phyloP scores from a whole-genome alignment of 805 yeast species.

The Saturnispora hagleri region DNA sequence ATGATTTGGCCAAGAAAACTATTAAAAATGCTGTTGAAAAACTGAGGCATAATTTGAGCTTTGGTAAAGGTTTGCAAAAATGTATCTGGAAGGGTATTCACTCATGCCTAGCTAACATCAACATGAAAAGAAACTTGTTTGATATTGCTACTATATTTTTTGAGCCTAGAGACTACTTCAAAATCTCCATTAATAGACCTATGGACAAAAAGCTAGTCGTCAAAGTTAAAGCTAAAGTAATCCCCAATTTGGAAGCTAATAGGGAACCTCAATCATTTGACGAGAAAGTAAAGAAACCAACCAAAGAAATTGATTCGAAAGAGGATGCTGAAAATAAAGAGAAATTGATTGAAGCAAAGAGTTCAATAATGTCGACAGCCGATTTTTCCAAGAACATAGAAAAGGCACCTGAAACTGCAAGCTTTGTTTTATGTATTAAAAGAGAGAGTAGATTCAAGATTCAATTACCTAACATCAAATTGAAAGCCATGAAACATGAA shows the following conservation, averaged over 20 bases:
- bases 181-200: constrained; percentile 61
- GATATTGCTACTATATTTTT: constrained; percentile 59
- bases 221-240: constrained; percentile 26
- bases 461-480: constrained; percentile 32
- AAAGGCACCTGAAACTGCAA: constrained; percentile 24
- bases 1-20: constrained; percentile 54
- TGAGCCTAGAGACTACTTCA: constrained; percentile 47
- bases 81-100: constrained; percentile 66
- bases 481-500: constrained; percentile 15
- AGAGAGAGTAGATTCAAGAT: constrained; percentile 51
- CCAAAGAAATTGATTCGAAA: neutral
- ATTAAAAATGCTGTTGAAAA: constrained; percentile 58
- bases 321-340: neutral
- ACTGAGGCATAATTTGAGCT: constrained; percentile 48
- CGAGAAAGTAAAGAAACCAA: neutral
- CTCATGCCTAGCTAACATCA: constrained; percentile 47
- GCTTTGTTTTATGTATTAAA: constrained; percentile 38
- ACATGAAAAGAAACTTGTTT: constrained; percentile 53
- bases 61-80: constrained; percentile 46
- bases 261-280: neutral
- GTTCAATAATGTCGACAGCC: neutral
- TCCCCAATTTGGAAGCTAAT: neutral
- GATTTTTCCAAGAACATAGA: neutral
- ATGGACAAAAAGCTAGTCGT: constrained; percentile 60
- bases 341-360: neutral